A percentile compares a stretch with the other conserved stretches of the same genome.
These are phyloP conservation scores for Aspergillus thermomutatus DNA, from an alignment of 2,329 filamentous ascomycete species.

Conservation along the genomic window DNA sequence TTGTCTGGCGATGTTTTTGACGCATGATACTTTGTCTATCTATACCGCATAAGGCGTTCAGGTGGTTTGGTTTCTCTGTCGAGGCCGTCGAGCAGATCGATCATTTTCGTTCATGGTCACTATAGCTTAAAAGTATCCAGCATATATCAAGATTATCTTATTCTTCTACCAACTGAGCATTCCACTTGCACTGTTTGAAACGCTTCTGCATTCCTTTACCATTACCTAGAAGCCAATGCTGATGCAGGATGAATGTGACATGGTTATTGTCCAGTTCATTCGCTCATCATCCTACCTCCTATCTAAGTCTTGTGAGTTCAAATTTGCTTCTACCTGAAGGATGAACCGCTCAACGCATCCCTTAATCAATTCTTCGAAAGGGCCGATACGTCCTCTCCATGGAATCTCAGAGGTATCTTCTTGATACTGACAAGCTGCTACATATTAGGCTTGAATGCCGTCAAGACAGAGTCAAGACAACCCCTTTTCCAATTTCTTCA, in stretches of 20 bases:
- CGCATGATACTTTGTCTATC: slow-evolving; percentile 19
- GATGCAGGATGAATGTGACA: too few species aligned
- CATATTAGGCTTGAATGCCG: too few species aligned
- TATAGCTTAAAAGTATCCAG: slow-evolving; percentile 1
- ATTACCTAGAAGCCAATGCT: background rate
- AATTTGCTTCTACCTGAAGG: background rate
- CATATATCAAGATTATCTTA: background rate
- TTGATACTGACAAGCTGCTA: background rate
- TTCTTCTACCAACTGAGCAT: background rate
- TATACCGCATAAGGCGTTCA: slow-evolving; percentile 15
- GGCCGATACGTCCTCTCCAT: too few species aligned
- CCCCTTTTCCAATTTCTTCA: too few species aligned
- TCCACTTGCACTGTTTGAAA: background rate
- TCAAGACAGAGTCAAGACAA: too few species aligned
- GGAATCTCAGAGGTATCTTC: too few species aligned
- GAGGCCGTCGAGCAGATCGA: slow-evolving; percentile 6
- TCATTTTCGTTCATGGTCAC: background rate
- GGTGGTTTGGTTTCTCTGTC: slow-evolving; percentile 14
- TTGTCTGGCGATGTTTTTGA: slow-evolving; percentile 22
- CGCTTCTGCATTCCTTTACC: too few species aligned
- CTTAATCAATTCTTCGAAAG: too few species aligned
- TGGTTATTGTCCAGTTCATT: too few species aligned
- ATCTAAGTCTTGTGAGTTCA: background rate
- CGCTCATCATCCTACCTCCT: background rate
- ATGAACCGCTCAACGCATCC: too few species aligned